A percentile compares a stretch with the other conserved stretches of the same genome.
Conservation (phyloP, 139 green algal species). For the Micractinium conductrix region DNA sequence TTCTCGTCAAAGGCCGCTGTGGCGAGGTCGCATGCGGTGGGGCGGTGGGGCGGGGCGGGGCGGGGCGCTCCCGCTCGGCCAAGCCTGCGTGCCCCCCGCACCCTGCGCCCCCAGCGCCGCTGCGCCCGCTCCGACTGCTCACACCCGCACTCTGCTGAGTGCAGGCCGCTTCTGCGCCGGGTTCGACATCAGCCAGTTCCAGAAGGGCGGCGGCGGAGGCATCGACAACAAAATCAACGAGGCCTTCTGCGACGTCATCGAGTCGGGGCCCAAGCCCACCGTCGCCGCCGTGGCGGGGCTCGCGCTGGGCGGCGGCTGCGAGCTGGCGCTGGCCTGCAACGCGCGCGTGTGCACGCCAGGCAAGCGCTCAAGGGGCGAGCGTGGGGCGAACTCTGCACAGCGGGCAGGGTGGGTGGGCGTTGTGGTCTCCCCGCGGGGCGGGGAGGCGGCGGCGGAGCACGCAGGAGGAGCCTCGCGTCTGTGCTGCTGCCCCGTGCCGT, state of each 20-base stretch:
- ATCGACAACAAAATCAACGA: constrained; percentile 78
- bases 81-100: too few relatives aligned
- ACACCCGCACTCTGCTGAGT: background rate
- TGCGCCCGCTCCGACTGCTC: too few relatives aligned
- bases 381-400: too few relatives aligned
- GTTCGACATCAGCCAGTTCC: constrained; percentile 92
- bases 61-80: too few relatives aligned
- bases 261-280: constrained; percentile 88
- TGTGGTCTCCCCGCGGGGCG: background rate
- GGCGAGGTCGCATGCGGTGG: too few relatives aligned
- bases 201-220: constrained; percentile 60
- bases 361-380: background rate
- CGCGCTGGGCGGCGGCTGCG: constrained; percentile 92
- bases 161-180: constrained; percentile 88
- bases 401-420: background rate
- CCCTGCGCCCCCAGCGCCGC: too few relatives aligned
- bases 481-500: background rate
- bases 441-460: background rate
- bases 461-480: background rate
- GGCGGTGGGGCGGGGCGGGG: too few relatives aligned
- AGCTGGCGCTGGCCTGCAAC: constrained; percentile 94
- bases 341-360: constrained; percentile 70
- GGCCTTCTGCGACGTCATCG: constrained; percentile 74
- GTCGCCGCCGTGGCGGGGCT: constrained; percentile 89
- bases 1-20: too few relatives aligned